phyloP scores from a whole-genome alignment of 129 eudicot genomes.

The sunflower (Helianthus annuus) region HanXRQr2.0-SUNRISE NC_035442.2:119782665-119783164 shows the following conservation, averaged over 20 bases:
- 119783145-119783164: too few relatives aligned
- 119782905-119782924: slow-evolving; percentile 69
- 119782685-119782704: not conserved
- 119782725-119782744: not conserved
- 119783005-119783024: too few relatives aligned
- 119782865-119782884: slow-evolving; percentile 70
- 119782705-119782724: not conserved
- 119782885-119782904: slow-evolving; percentile 76
- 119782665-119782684: not conserved
- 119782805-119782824: slow-evolving; percentile 55
- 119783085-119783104: too few relatives aligned
- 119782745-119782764: not conserved
- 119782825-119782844: slow-evolving; percentile 46
- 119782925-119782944: slow-evolving; percentile 57
- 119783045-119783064: too few relatives aligned
- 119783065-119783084: too few relatives aligned
- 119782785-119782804: slow-evolving; percentile 42
- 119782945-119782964: slow-evolving; percentile 16
- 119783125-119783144: too few relatives aligned
- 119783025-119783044: too few relatives aligned
- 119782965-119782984: too few relatives aligned
- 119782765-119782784: not conserved
- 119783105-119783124: too few relatives aligned
- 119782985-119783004: too few relatives aligned
- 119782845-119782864: slow-evolving; percentile 85